These are phyloP conservation scores for Smittium culicis DNA, from an alignment of 371 early-diverging fungal genomes.

Conservation along the genomic window DNA sequence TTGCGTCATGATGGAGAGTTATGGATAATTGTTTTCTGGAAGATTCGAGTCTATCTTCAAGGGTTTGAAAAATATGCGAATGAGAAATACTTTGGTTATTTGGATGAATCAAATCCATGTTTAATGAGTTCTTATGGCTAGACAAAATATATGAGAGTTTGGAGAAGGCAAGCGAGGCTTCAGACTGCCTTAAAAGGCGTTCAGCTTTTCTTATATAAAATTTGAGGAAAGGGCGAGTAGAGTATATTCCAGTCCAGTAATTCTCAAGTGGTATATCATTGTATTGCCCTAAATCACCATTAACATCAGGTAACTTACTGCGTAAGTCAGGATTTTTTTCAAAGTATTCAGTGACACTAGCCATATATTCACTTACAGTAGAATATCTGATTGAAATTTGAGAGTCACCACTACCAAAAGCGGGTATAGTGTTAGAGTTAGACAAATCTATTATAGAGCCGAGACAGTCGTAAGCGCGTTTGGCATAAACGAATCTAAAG, in stretches of 20 bases:
- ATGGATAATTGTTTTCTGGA: constrained; percentile 28
- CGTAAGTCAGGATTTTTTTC: not conserved
- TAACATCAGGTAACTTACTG: not conserved
- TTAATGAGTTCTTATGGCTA: not conserved
- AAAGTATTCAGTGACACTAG: constrained; percentile 9
- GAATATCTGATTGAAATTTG: constrained; percentile 22
- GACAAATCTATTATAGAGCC: constrained; percentile 14
- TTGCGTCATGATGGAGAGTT: constrained; percentile 29
- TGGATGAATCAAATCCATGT: not conserved
- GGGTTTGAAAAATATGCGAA: too few relatives aligned
- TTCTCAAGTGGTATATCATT: constrained; percentile 30
- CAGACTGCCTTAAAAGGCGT: constrained; percentile 24
- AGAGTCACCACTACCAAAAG: constrained; percentile 7
- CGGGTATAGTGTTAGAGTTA: not conserved
- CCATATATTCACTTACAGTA: constrained; percentile 23
- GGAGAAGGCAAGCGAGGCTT: constrained; percentile 19
- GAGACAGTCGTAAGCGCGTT: constrained; percentile 22
- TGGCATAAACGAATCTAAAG: constrained; percentile 19
- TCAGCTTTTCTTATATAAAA: constrained; percentile 22
- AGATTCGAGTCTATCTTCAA: constrained; percentile 21
- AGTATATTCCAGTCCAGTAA: constrained; percentile 30
- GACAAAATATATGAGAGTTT: not conserved
- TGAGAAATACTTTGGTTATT: too few relatives aligned
- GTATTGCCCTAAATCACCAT: constrained; percentile 27
- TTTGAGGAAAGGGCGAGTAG: constrained; percentile 24